Conservation (phyloP, 352 stramenopile species). For the Globisporangium splendens region DNA sequence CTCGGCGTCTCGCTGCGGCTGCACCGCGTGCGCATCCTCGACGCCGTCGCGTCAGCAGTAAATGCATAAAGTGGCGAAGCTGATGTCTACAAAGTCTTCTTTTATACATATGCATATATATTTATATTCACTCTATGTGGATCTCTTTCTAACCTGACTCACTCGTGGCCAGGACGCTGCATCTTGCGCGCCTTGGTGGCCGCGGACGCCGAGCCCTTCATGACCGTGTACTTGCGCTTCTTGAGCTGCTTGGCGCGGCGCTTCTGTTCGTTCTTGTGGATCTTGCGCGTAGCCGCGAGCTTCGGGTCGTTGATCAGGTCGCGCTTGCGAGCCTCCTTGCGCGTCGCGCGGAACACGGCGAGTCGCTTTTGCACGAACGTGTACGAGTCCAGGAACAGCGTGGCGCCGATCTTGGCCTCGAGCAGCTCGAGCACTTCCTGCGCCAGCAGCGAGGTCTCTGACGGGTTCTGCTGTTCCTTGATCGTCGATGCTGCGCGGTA, state of each 20-base stretch:
- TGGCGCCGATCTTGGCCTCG: conserved; percentile 68
- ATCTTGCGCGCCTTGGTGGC: conserved; percentile 53
- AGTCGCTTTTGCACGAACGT: conserved; percentile 85
- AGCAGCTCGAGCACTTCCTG: conserved; percentile 87
- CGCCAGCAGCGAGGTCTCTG: conserved; percentile 56
- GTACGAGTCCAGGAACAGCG: conserved; percentile 76
- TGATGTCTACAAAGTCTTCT: neutral
- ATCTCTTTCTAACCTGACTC: conserved; percentile 4
- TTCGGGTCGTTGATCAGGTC: conserved; percentile 76
- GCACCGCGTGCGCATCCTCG: conserved; percentile 71
- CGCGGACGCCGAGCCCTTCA: conserved; percentile 76
- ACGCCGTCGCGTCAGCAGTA: conserved; percentile 17
- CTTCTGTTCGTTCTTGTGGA: conserved; percentile 87
- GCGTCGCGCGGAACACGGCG: conserved; percentile 57
- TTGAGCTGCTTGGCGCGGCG: conserved; percentile 77
- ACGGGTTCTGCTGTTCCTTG: conserved; percentile 45
- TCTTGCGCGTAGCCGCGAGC: conserved; percentile 68
- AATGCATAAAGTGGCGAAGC: too few species aligned
- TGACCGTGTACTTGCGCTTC: conserved; percentile 85
- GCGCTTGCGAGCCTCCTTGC: conserved; percentile 76
- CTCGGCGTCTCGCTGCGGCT: conserved; percentile 62
- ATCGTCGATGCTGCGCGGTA: conserved; percentile 60
- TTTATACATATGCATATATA: neutral
- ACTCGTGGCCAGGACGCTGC: conserved; percentile 60
- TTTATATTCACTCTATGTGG: neutral